Conservation (phyloP, 345 rosid genomes). For the Heritiera fomes region DNA sequence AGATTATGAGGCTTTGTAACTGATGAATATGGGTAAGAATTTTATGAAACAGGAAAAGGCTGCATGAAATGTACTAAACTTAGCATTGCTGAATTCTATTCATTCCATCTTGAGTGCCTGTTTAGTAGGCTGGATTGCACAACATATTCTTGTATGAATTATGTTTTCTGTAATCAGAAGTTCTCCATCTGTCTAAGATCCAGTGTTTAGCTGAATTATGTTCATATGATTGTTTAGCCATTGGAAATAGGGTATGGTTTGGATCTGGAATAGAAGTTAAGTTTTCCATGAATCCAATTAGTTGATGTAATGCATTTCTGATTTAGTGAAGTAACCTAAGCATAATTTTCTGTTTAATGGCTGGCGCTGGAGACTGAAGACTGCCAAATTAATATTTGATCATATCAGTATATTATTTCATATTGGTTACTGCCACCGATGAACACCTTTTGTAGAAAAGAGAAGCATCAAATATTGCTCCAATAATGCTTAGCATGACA, state of each 20-base stretch:
- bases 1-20: background rate
- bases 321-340: background rate
- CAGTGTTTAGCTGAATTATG: background rate
- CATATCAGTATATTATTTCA: background rate
- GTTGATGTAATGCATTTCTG: background rate
- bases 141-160: conserved; percentile 8
- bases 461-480: background rate
- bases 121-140: background rate
- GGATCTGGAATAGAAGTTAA: background rate
- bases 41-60: background rate
- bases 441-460: background rate
- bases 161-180: background rate
- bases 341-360: background rate
- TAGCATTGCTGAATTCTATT: background rate
- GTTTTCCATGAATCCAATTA: background rate
- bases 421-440: background rate
- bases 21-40: background rate
- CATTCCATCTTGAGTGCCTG: background rate
- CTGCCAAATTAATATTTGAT: background rate
- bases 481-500: background rate
- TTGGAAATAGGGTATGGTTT: background rate
- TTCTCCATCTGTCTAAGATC: background rate
- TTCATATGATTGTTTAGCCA: background rate
- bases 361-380: background rate
- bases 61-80: background rate